phyloP scores from a whole-genome alignment of 2,329 filamentous ascomycete genomes.

The Colletotrichum liriopes region DNA sequence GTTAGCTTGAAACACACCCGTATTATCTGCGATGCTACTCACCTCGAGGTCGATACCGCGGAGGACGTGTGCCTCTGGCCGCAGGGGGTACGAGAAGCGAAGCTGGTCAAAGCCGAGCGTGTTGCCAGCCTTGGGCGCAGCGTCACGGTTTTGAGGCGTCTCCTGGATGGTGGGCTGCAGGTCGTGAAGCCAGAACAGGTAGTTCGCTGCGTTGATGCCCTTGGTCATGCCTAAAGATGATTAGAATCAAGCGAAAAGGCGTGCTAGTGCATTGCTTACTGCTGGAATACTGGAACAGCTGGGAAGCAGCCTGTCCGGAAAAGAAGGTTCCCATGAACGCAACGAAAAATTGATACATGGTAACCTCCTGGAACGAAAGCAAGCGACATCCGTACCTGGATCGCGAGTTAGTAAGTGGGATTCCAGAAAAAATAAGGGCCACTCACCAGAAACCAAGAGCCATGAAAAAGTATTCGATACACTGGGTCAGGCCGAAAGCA shows the following conservation, averaged over 20 bases:
- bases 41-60: slow-evolving; percentile 59
- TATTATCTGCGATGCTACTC: slow-evolving; percentile 10
- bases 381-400: slow-evolving; percentile 55
- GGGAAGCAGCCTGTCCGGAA: slow-evolving; percentile 57
- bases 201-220: slow-evolving; percentile 64
- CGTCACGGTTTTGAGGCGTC: slow-evolving; percentile 57
- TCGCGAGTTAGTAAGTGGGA: not conserved
- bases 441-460: slow-evolving; percentile 58
- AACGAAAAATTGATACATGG: slow-evolving; percentile 62
- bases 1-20: slow-evolving; percentile 13
- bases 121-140: slow-evolving; percentile 52
- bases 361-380: slow-evolving; percentile 56
- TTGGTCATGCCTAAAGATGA: slow-evolving; percentile 62
- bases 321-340: slow-evolving; percentile 68
- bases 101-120: slow-evolving; percentile 68
- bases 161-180: slow-evolving; percentile 60
- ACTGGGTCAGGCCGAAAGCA: slow-evolving; percentile 56
- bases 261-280: slow-evolving; percentile 47
- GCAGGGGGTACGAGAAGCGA: slow-evolving; percentile 75
- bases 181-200: slow-evolving; percentile 64
- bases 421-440: not conserved
- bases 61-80: slow-evolving; percentile 58
- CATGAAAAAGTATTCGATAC: slow-evolving; percentile 56
- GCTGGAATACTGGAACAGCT: slow-evolving; percentile 64
- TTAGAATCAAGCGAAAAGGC: slow-evolving; percentile 17